Evolutionary conservation across 139 green algal genomes (phyloP).

Genomic region (Zygnema cylindricum): DNA sequence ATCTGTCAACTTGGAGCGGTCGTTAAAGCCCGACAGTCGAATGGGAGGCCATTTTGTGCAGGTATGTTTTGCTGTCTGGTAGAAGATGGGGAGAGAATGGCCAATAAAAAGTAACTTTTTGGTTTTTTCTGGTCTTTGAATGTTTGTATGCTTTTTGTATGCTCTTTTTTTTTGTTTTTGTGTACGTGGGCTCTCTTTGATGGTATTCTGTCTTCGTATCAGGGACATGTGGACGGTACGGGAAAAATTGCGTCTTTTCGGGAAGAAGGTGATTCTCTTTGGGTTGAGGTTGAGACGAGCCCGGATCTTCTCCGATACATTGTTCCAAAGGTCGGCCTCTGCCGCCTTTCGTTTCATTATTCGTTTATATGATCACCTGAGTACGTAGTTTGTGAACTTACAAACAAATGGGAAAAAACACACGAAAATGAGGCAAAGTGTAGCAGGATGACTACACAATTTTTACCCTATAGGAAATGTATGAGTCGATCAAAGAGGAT

Average conservation of each 20-base stretch:
- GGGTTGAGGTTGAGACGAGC: conserved; percentile 47
- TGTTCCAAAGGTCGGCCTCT: conserved; percentile 52
- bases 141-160: too few relatives aligned
- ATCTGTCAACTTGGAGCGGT: conserved; percentile 63
- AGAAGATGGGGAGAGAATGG: too few relatives aligned
- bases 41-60: conserved; percentile 64
- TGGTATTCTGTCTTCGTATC: not conserved
- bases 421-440: too few relatives aligned
- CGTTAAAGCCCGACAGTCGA: conserved; percentile 36
- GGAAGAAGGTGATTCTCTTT: conserved; percentile 58
- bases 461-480: too few relatives aligned
- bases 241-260: conserved; percentile 49
- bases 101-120: too few relatives aligned
- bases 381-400: too few relatives aligned
- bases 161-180: too few relatives aligned
- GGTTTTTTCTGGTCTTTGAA: too few relatives aligned
- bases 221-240: conserved; percentile 61
- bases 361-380: not conserved
- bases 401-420: too few relatives aligned
- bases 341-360: not conserved
- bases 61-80: not conserved
- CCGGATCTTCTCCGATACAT: conserved; percentile 55
- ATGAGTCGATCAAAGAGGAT: too few relatives aligned
- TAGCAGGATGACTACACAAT: too few relatives aligned
- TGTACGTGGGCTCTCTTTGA: not conserved